Conservation (phyloP, 108 stramenopile genomes). For the Craspedostauros australis region DNA sequence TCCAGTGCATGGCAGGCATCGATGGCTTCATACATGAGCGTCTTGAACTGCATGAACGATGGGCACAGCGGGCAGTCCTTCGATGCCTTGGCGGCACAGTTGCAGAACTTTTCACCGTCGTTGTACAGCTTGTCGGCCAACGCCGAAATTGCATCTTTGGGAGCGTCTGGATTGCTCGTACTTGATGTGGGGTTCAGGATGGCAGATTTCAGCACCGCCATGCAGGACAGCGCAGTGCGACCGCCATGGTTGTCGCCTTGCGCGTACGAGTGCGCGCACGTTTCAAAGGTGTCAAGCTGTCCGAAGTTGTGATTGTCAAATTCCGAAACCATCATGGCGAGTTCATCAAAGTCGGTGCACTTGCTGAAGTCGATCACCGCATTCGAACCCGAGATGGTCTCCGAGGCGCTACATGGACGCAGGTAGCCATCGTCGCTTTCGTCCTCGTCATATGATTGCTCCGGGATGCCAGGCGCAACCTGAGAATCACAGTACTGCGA, state of each 20-base stretch:
- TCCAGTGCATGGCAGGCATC: conserved; percentile 86
- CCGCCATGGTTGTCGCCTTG: conserved; percentile 58
- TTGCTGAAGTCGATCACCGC: conserved; percentile 59
- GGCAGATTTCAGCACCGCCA: conserved; percentile 69
- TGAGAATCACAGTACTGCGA: conserved; percentile 46
- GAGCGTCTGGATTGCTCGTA: conserved; percentile 37
- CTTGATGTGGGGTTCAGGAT: conserved; percentile 40
- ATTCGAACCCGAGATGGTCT: conserved; percentile 50
- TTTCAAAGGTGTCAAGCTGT: conserved; percentile 76
- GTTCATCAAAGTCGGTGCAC: conserved; percentile 58
- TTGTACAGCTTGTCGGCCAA: conserved; percentile 64
- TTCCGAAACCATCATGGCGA: conserved; percentile 64
- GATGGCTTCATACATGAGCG: conserved; percentile 73
- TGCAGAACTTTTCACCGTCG: conserved; percentile 69
- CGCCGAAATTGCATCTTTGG: conserved; percentile 52
- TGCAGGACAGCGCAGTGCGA: conserved; percentile 72
- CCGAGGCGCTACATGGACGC: conserved; percentile 41
- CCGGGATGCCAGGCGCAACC: conserved; percentile 17
- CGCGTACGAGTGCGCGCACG: conserved; percentile 67
- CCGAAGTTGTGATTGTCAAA: conserved; percentile 90
- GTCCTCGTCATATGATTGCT: conserved; percentile 10
- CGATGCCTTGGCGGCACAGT: conserved; percentile 55
- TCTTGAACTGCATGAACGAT: conserved; percentile 76
- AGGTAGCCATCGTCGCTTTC: conserved; percentile 8
- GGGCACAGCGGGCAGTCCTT: conserved; percentile 64